These are phyloP conservation scores for Metroxylon sagu DNA, from an alignment of 176 grass and related monocot species.

Conservation along the genomic window DNA sequence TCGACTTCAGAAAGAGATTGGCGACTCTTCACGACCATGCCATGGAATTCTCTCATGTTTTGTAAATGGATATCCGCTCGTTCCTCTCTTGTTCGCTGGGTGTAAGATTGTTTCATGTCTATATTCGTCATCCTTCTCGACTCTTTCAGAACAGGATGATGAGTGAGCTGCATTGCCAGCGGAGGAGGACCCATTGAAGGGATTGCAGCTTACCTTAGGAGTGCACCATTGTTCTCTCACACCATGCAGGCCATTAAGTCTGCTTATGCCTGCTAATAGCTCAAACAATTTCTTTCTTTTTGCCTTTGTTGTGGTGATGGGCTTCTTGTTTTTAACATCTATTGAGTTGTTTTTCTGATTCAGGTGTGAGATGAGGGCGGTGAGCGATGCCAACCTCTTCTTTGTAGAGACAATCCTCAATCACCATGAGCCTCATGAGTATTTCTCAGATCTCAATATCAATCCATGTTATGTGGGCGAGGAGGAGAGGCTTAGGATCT, in stretches of 20 bases:
- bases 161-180: conserved; percentile 35
- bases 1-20: conserved; percentile 79
- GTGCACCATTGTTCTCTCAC: conserved; percentile 33
- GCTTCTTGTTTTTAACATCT: too few species aligned
- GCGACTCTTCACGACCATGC: conserved; percentile 72
- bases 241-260: too few species aligned
- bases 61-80: background rate
- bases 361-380: conserved; percentile 20
- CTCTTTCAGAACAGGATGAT: conserved; percentile 53
- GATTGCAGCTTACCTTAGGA: conserved; percentile 28
- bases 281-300: too few species aligned
- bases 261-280: too few species aligned
- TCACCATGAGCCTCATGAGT: conserved; percentile 1
- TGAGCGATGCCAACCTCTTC: conserved; percentile 86
- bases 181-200: conserved; percentile 24
- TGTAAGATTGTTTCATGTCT: too few species aligned
- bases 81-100: too few species aligned
- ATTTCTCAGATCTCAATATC: conserved; percentile 4
- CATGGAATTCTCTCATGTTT: conserved; percentile 74
- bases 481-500: background rate
- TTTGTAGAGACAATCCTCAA: conserved; percentile 22
- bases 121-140: too few species aligned
- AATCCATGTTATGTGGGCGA: conserved; percentile 7
- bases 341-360: too few species aligned
- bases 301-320: too few species aligned